Evolutionary conservation across 1,139 yeast species (phyloP).

Genomic region (Pichia sp.): DNA sequence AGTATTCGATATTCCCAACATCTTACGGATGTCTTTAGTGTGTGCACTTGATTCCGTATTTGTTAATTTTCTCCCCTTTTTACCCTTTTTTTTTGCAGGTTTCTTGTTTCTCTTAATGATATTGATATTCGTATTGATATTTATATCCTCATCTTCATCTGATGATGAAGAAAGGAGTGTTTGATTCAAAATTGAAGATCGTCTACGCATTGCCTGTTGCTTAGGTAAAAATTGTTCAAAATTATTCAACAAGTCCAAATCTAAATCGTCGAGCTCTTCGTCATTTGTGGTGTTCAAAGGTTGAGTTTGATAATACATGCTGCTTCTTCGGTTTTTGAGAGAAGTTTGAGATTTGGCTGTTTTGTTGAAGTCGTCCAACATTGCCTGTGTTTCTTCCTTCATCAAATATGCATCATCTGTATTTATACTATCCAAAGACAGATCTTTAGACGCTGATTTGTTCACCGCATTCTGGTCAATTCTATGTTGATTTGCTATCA

Average conservation of each 20-base stretch:
- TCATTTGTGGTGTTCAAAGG: constrained; percentile 10
- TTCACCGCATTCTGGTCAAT: constrained; percentile 15
- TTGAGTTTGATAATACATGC: constrained; percentile 15
- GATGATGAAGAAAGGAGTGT: constrained; percentile 26
- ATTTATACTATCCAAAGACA: constrained; percentile 22
- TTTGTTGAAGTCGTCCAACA: constrained; percentile 39
- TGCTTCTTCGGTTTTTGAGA: constrained; percentile 16
- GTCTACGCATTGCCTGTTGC: constrained; percentile 19
- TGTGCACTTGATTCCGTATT: constrained; percentile 9
- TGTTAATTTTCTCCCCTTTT: constrained; percentile 5
- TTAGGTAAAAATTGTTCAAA: constrained; percentile 20
- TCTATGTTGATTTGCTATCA: constrained; percentile 26
- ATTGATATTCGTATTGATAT: neutral
- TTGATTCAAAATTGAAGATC: constrained; percentile 23
- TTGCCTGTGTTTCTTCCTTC: constrained; percentile 44
- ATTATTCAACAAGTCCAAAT: constrained; percentile 20
- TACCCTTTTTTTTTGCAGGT: constrained; percentile 6
- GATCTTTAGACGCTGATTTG: constrained; percentile 44
- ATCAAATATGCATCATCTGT: constrained; percentile 32
- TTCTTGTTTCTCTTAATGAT: constrained; percentile 1
- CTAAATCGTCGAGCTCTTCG: constrained; percentile 30
- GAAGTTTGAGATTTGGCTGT: constrained; percentile 23
- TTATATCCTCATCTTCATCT: constrained; percentile 16
- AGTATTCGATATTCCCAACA: constrained; percentile 18
- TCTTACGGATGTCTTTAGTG: constrained; percentile 17